Evolutionary conservation across 164 flowering plant genomes (phyloP), one percentile per base, ranked within the genome.

Genomic region (Vitis cinerea): DNA sequence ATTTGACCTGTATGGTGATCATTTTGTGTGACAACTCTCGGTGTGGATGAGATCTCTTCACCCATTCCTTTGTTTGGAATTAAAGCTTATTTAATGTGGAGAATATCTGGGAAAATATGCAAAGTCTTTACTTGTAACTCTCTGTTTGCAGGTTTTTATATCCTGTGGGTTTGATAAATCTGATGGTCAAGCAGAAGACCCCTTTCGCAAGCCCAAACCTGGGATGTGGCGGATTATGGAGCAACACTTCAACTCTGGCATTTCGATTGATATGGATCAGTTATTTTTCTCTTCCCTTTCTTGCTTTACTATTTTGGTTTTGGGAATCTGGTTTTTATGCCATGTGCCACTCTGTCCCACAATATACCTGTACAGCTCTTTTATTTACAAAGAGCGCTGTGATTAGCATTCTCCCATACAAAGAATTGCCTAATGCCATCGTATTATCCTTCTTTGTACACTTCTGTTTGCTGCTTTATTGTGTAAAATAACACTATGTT

Each of bases 161-260:
- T 95, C 99, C 52, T 92, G 99, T 84, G 99, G 97, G 30, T 12
- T 83, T 15, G 83, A 81, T 64, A 79, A 75, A 48, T 60, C 84
- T 27, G 73, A 17, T 68, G 81, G 80, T 74, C 53, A 74, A 68
- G 81, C 60, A 27, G 90, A 81, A 69, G 98, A 93, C 49, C 82
- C 80, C 44, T 95, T 77, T 72, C 92, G 99, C 63, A 95, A 95
- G 65, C 99, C 99, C 19, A 84, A 87, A 61, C 71, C 94, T 63
- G 97, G 98, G 60, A 92, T 94, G 98, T 94, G 98, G 98, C 82
- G 72, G 23, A 75, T 94, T 50, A 85, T 94, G 98, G 88, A 87
- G 81, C 77, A 86, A 56, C 80, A 89, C 59, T 92, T 94, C 81
- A 94, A 94, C 78, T 90, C 98, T 65, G 94, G 97, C 73, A 83